phyloP scores from a whole-genome alignment of 257 asterid species.

The Vinca minor region DNA sequence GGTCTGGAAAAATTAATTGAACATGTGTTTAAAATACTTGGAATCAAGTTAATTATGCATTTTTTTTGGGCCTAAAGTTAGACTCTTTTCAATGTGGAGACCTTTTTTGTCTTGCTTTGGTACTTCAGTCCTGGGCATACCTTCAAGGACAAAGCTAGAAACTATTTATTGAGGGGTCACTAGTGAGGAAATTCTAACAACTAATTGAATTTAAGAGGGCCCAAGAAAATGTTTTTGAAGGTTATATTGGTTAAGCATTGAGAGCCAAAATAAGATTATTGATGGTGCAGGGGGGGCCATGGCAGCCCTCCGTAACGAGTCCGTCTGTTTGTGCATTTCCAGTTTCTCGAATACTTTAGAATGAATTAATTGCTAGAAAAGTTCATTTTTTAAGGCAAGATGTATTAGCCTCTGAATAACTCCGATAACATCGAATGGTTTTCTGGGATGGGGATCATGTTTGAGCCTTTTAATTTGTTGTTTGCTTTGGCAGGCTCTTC shows the following conservation, averaged over 20 bases:
- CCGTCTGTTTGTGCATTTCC: neutral
- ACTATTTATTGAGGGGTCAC: too few relatives aligned
- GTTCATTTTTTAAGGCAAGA: neutral
- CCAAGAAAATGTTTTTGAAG: neutral
- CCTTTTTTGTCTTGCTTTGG: neutral
- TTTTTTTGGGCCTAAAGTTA: too few relatives aligned
- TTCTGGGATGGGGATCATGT: neutral
- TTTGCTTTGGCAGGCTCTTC: conserved; percentile 62
- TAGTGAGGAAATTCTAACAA: neutral
- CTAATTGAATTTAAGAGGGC: neutral
- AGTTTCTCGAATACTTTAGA: neutral
- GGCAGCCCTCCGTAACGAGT: neutral
- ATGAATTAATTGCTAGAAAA: neutral
- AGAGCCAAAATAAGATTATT: neutral
- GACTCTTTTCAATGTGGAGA: too few relatives aligned
- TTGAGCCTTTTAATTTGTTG: conserved; percentile 11
- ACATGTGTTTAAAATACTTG: too few relatives aligned
- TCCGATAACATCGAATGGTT: neutral
- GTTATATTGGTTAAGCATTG: neutral
- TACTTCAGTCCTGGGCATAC: neutral
- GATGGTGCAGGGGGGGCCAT: neutral
- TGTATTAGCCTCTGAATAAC: neutral
- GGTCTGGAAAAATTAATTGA: too few relatives aligned
- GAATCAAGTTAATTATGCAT: too few relatives aligned
- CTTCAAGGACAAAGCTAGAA: neutral